Base-by-base conservation (phyloP, 2,329 filamentous ascomycete genomes). In the Clarireedia homoeocarpa region DNA sequence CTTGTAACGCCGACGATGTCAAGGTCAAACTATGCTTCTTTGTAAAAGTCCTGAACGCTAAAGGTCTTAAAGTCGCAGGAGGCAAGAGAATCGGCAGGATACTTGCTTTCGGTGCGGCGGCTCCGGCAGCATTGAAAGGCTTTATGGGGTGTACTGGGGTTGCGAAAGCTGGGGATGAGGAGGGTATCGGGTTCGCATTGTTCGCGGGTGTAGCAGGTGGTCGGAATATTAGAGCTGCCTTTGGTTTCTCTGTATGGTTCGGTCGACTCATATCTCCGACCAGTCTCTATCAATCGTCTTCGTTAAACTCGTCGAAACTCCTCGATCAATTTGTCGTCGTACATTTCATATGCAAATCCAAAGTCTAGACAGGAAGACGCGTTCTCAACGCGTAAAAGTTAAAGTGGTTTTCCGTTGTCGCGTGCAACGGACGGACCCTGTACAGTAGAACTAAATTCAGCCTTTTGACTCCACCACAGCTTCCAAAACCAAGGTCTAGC, bases 1-100 rank as follows among this genome's bases (percentile, higher is more conserved):
- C 83, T 70, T 92, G 85, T 5, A 99, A 76, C 0, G 94, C 90
- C 0, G 91, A 84, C 0, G 92, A 94, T 6, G 89, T 91, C 53
- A 99, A 82, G 0, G 91, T 97, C 55, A 99, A 77, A 65, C 92
- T 95, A 73, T 99, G 90, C 69, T 97, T 99, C 72, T 96, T 96
- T 2, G 94, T 99, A 63, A 99, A 95, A 0, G 89, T 95, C 48
- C 94, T 84, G 68, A 99, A 97, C 7, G 94, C 95, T 20, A 97
- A 78, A 2, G 94, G 92, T 60, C 95, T 81, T 42, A 99, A 75
- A 0, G 89, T 95, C 9, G 90, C 83, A 0, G 91, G 88, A 3
- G 92, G 91, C 4, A 99, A 84, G 38, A 95, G 78, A 56, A 99
- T 94, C 4, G 94, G 91, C 1, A 99, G 78, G 48, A 97, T 88